Percentiles rank a stretch among this genome's conserved stretches.
These are phyloP conservation scores for Mycena sp. DNA, from an alignment of 1,284 basidiomycete genomes.

Conservation along the genomic window DNA sequence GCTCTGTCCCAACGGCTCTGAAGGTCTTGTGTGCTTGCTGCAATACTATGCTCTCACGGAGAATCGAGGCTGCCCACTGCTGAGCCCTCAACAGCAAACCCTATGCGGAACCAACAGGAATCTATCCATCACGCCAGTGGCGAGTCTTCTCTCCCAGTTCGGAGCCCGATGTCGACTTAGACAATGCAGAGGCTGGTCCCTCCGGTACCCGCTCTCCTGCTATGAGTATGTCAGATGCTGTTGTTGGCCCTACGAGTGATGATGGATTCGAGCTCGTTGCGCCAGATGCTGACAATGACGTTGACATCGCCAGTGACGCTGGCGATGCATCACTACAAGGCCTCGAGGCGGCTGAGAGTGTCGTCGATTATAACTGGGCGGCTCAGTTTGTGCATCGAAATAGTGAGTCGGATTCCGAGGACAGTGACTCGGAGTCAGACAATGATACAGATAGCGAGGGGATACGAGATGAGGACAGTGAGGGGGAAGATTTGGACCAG, in stretches of 20 bases:
- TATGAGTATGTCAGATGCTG: too few species aligned
- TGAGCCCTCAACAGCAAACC: neutral
- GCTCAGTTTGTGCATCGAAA: too few species aligned
- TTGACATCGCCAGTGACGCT: too few species aligned
- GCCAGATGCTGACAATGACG: too few species aligned
- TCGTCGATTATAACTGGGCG: too few species aligned
- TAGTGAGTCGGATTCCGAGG: too few species aligned
- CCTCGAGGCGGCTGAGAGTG: too few species aligned
- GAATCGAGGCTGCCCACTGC: neutral
- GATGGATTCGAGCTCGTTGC: too few species aligned
- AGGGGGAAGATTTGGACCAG: neutral
- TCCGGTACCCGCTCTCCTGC: neutral
- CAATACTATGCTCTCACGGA: neutral
- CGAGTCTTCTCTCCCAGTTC: conserved; percentile 7
- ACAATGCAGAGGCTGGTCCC: neutral
- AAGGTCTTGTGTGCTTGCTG: conserved; percentile 1
- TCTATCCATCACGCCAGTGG: neutral
- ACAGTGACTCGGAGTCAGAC: neutral
- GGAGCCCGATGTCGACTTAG: conserved; percentile 3
- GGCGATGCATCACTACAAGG: too few species aligned
- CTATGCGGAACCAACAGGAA: neutral
- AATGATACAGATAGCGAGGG: neutral
- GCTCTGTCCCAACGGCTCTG: neutral
- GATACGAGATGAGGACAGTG: conserved; percentile 8
- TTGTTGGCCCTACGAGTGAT: too few species aligned